Evolutionary conservation across 2,329 filamentous ascomycete genomes (phyloP), one percentile per base, ranked within the genome.

Genomic region (Aspergillus intermedius): DNA sequence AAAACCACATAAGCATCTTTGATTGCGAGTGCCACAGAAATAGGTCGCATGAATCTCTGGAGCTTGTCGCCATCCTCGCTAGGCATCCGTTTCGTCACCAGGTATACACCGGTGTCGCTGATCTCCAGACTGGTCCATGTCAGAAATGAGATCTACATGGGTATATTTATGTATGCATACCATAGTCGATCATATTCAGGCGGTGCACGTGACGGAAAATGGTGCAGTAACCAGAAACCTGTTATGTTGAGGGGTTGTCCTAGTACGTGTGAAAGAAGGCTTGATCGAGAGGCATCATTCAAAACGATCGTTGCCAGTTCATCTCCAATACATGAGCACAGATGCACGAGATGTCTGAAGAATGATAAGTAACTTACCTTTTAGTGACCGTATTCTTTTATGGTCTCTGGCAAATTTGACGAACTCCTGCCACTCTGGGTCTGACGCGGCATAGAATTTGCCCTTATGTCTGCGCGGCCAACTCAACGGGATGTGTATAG

Each of bases 371-470:
- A 49, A 39, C 19, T 54, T 49, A 61, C 78, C 58, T 59, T 72
- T 73, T 23, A 84, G 74, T 19, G 69, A 61, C 15, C 74, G 59
- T 21, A 78, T 67, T 8, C 76, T 67, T 40, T 75, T 64, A 12
- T 60, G 63, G 51, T 86, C 76, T 53, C 75, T 75, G 52, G 75
- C 79, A n/a, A 86, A 69, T 48, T 76, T 76, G 13, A 82, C 60
- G 54, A 83, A 87, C 44, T 74, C 71, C 52, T 74, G 69, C 81
- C 80, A 86, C 63, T 87, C 84, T 2, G 82, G 82, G 55, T 84
- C 81, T 10, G 60, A 63, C 41, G 54, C 49, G 17, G 55, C 48
- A 48, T 69, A 69, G 10, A 63, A 54, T 12, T 64, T 56, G 28
- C 65, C 64, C 45, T 62, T 51, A 30, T 56, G 52, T 45, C 64